Conservation (phyloP, 805 yeast genomes). For the Peterozyma toletana region DNA sequence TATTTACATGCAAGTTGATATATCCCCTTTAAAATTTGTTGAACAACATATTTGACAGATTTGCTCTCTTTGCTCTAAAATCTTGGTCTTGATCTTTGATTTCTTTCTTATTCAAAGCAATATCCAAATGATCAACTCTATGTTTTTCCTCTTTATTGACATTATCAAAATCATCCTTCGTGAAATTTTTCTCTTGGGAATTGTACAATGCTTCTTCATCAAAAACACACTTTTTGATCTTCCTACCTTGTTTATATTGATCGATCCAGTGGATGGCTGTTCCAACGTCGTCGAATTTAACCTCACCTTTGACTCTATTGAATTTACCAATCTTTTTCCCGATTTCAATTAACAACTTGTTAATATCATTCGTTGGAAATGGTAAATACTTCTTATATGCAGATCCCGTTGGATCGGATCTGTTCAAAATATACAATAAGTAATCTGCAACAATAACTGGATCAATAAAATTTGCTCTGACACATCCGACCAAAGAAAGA, state of each 20-base stretch:
- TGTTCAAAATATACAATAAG: conserved; percentile 64
- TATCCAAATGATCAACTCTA: conserved; percentile 10
- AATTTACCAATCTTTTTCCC: conserved; percentile 29
- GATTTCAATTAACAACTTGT: conserved; percentile 43
- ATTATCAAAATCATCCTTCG: conserved; percentile 8
- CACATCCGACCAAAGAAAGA: conserved; percentile 68
- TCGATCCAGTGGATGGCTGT: conserved; percentile 60
- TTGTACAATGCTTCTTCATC: conserved; percentile 18
- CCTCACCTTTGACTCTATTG: conserved; percentile 15
- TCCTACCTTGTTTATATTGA: conserved; percentile 49
- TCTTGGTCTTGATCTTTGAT: too few species aligned
- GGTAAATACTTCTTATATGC: conserved; percentile 38
- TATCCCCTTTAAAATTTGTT: too few species aligned
- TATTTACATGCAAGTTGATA: too few species aligned
- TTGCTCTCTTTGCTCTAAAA: too few species aligned
- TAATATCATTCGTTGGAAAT: conserved; percentile 68
- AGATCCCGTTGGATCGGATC: conserved; percentile 42
- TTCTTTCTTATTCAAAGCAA: not conserved
- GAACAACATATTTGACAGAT: too few species aligned
- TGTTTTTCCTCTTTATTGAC: conserved; percentile 9
- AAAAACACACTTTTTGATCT: conserved; percentile 24
- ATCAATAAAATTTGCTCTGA: conserved; percentile 62
- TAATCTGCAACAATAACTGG: conserved; percentile 86
- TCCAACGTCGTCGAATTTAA: conserved; percentile 43
- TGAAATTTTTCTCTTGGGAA: conserved; percentile 4